These are phyloP conservation scores for Mercurialis annua DNA, from an alignment of 345 rosid species.

Conservation along the genomic window DNA sequence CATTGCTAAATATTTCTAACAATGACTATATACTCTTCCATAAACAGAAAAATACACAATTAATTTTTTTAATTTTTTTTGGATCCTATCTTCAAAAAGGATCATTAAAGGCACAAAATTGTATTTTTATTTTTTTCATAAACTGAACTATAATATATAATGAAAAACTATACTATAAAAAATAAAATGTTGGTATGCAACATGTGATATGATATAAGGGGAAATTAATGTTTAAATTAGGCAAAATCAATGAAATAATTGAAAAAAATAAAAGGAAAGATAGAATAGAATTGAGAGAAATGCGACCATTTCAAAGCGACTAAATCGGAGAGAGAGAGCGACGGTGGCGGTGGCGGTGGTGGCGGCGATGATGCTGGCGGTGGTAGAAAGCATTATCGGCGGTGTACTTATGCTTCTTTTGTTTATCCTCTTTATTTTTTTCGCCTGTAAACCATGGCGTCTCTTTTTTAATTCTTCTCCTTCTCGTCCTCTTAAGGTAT, in stretches of 20 bases:
- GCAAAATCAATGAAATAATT: background rate
- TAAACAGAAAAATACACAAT: too few relatives aligned
- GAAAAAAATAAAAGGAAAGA: background rate
- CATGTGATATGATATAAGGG: too few relatives aligned
- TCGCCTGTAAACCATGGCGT: constrained; percentile 94
- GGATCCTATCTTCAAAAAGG: too few relatives aligned
- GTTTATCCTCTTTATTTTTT: constrained; percentile 57
- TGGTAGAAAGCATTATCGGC: constrained; percentile 40
- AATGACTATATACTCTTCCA: too few relatives aligned
- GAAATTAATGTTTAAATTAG: too few relatives aligned
- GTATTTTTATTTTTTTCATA: too few relatives aligned
- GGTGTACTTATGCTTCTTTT: constrained; percentile 62
- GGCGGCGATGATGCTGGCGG: constrained; percentile 53
- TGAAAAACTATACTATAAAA: too few relatives aligned
- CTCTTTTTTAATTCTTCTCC: constrained; percentile 49
- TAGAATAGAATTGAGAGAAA: constrained; percentile 4
- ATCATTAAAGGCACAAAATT: too few relatives aligned
- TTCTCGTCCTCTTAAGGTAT: constrained; percentile 55
- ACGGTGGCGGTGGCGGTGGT: constrained; percentile 46
- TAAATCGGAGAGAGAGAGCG: constrained; percentile 30
- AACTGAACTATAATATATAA: too few relatives aligned
- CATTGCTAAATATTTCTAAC: too few relatives aligned
- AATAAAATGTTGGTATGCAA: too few relatives aligned
- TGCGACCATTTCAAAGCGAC: constrained; percentile 83
- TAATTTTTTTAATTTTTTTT: too few relatives aligned